These are phyloP conservation scores for Teratosphaeria viscida DNA, from an alignment of 2,329 filamentous ascomycete species.

Conservation along the genomic window DNA sequence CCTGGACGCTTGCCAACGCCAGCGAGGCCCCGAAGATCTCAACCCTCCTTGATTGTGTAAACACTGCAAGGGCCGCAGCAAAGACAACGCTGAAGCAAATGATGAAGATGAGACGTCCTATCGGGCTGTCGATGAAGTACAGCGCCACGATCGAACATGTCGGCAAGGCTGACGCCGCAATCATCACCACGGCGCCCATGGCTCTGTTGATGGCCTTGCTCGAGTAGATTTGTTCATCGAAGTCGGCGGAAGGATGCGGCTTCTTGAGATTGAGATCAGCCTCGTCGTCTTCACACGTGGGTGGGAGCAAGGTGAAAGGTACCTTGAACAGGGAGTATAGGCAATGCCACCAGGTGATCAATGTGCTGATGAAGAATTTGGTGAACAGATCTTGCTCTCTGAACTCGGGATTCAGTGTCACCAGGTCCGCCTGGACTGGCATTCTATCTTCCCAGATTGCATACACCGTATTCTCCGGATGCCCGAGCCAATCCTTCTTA, in stretches of 20 bases:
- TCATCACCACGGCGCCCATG: conserved; percentile 9
- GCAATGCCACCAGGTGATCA: conserved; percentile 7
- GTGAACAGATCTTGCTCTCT: conserved; percentile 10
- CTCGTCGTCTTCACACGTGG: not conserved
- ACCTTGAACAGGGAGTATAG: conserved; percentile 4
- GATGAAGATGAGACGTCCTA: conserved; percentile 13
- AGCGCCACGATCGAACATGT: conserved; percentile 16
- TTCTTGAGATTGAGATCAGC: not conserved
- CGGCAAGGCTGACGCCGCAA: conserved; percentile 14
- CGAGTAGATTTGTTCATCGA: conserved; percentile 9
- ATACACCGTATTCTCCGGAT: conserved; percentile 16
- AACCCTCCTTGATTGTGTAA: conserved; percentile 15
- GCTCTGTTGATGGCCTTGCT: conserved; percentile 8
- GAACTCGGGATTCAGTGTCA: conserved; percentile 9
- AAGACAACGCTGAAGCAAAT: conserved; percentile 14
- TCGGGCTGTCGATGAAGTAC: conserved; percentile 12
- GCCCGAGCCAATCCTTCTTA: conserved; percentile 9
- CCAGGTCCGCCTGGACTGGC: conserved; percentile 10
- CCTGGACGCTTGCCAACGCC: conserved; percentile 16
- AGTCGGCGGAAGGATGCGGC: conserved; percentile 2
- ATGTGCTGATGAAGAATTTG: conserved; percentile 7
- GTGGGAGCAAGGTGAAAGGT: not conserved
- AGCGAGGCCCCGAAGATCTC: conserved; percentile 17
- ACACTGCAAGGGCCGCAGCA: conserved; percentile 11
- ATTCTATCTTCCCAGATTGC: conserved; percentile 8